Evolutionary conservation across 306 rosid species (phyloP).

Genomic region (Malus fusca): DNA sequence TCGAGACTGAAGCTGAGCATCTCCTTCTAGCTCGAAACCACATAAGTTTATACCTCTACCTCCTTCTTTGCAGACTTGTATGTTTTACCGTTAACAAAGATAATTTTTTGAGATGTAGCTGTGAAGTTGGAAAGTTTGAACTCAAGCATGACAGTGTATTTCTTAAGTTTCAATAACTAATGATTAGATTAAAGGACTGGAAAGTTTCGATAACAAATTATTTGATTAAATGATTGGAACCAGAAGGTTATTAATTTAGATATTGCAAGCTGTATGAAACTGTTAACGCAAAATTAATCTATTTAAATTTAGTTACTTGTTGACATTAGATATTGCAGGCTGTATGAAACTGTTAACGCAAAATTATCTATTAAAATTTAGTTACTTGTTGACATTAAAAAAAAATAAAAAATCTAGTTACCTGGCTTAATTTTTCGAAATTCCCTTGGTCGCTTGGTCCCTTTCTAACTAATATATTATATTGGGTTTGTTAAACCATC

Average conservation of each 20-base stretch:
- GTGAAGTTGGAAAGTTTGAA: background rate
- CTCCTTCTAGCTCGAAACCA: constrained; percentile 68
- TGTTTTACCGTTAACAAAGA: background rate
- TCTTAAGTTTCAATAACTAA: too few relatives aligned
- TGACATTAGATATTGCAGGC: background rate
- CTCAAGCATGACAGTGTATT: background rate
- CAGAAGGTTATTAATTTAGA: background rate
- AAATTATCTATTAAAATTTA: too few relatives aligned
- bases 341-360: background rate
- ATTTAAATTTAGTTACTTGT: too few relatives aligned
- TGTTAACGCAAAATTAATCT: background rate
- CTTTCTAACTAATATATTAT: background rate
- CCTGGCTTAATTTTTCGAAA: background rate
- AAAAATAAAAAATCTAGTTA: background rate
- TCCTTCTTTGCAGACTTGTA: background rate
- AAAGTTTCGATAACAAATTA: background rate
- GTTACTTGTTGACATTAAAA: too few relatives aligned
- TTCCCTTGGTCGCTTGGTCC: background rate
- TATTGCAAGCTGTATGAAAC: background rate
- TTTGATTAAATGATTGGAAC: background rate
- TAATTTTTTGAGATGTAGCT: background rate
- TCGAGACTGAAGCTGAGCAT: constrained; percentile 73
- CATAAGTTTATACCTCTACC: constrained; percentile 23
- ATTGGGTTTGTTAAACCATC: background rate
- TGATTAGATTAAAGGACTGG: too few relatives aligned